These are phyloP conservation scores for Skeletonema grethae DNA, from an alignment of 108 stramenopile genomes.

Conservation along the genomic window DNA sequence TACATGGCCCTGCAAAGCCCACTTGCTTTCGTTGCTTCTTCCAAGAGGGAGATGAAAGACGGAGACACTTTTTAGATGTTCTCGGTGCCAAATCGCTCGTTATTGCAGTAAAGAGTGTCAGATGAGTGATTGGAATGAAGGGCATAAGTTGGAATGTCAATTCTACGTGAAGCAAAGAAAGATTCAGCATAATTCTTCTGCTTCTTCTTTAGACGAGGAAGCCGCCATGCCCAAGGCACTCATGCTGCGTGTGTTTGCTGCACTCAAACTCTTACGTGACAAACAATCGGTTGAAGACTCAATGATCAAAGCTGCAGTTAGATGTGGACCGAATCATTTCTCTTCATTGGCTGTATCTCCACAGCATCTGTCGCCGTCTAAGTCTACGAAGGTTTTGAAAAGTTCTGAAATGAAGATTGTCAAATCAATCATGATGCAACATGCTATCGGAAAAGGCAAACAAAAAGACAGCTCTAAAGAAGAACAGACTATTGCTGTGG, in stretches of 20 bases:
- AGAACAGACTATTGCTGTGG: background rate
- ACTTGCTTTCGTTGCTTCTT: constrained; percentile 35
- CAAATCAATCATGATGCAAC: constrained; percentile 23
- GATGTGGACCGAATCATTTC: constrained; percentile 34
- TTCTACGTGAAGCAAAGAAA: constrained; percentile 36
- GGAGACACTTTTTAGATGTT: constrained; percentile 26
- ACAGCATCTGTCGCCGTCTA: constrained; percentile 1
- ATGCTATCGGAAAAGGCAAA: constrained; percentile 19
- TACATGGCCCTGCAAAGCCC: constrained; percentile 4
- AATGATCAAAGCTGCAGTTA: constrained; percentile 5
- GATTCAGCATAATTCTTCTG: too few relatives aligned
- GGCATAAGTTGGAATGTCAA: constrained; percentile 20
- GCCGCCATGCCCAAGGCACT: constrained; percentile 8
- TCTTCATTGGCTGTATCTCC: constrained; percentile 24
- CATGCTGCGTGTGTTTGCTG: constrained; percentile 25
- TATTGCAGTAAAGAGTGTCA: too few relatives aligned
- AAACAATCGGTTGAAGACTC: background rate
- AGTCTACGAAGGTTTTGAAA: too few relatives aligned
- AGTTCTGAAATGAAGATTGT: constrained; percentile 18
- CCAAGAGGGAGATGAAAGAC: constrained; percentile 21
- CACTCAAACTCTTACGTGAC: constrained; percentile 18
- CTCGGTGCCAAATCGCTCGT: too few relatives aligned
- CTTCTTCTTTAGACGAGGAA: background rate
- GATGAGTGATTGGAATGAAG: too few relatives aligned
- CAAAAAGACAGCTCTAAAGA: background rate